phyloP scores from a whole-genome alignment of 2,329 filamentous ascomycete genomes.

The Fusarium ambrosium region DNA sequence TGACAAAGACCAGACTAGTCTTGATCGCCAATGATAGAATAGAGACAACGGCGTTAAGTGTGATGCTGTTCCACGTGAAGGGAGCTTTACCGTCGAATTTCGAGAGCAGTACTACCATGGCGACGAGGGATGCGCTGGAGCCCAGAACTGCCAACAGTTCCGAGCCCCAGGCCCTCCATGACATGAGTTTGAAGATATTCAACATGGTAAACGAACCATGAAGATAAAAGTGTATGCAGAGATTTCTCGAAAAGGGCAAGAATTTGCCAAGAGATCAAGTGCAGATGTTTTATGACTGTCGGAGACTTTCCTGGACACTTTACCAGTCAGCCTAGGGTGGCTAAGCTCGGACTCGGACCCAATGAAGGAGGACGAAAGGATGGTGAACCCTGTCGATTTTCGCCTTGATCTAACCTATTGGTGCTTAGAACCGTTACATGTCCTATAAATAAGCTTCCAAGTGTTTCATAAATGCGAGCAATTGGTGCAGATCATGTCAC shows the following conservation, averaged over 20 bases:
- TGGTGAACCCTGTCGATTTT: neutral
- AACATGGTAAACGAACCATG: neutral
- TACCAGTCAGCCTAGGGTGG: neutral
- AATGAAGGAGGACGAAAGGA: neutral
- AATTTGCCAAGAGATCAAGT: neutral
- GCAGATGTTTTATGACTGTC: neutral
- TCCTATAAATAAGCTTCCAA: neutral
- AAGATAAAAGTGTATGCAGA: neutral
- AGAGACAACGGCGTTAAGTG: constrained; percentile 37
- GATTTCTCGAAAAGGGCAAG: neutral
- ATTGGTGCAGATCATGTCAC: neutral
- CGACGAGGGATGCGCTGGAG: constrained; percentile 10
- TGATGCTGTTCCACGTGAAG: constrained; percentile 29
- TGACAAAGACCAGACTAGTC: constrained; percentile 12
- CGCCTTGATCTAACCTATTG: neutral
- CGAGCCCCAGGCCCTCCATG: constrained; percentile 11
- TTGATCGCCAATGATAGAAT: constrained; percentile 30
- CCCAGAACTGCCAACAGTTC: constrained; percentile 15
- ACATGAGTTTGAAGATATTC: neutral
- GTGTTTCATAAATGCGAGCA: neutral
- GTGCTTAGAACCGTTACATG: neutral
- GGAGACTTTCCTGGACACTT: neutral
- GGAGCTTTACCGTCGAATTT: constrained; percentile 20
- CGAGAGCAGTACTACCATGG: constrained; percentile 16
- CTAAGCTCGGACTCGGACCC: neutral